phyloP scores from a whole-genome alignment of 1,139 yeast species.

The Nadsonia starkeyi-henricii region DNA sequence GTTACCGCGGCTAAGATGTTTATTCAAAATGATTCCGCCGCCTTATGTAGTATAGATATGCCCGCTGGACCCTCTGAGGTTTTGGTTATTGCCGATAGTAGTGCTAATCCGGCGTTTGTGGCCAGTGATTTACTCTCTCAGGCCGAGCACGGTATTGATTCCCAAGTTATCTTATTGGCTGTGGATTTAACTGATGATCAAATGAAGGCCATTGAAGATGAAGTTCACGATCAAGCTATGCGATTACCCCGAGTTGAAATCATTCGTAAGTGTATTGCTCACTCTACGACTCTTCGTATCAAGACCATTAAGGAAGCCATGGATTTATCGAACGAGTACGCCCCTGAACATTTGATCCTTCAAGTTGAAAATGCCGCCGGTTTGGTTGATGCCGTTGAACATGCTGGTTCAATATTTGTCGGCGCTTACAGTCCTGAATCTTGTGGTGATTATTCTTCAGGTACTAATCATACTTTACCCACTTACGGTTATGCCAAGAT shows the following conservation, averaged over 20 bases:
- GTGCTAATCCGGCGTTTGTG: constrained; percentile 87
- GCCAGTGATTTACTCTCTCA: constrained; percentile 92
- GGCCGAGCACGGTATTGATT: constrained; percentile 97
- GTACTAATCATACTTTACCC: constrained; percentile 95
- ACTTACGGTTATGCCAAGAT: constrained; percentile 97
- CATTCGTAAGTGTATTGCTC: constrained; percentile 81
- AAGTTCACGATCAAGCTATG: constrained; percentile 71
- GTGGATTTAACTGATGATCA: constrained; percentile 50
- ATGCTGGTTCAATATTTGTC: constrained; percentile 94
- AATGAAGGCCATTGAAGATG: constrained; percentile 57
- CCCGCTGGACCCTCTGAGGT: constrained; percentile 99
- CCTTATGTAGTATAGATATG: constrained; percentile 93
- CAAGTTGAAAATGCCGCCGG: constrained; percentile 68
- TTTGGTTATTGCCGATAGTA: constrained; percentile 73
- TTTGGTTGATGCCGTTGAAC: constrained; percentile 60
- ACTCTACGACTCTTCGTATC: constrained; percentile 69
- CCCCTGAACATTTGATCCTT: constrained; percentile 93
- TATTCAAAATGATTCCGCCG: constrained; percentile 89
- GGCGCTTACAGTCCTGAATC: constrained; percentile 95
- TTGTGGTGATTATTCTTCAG: constrained; percentile 95
- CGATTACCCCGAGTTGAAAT: constrained; percentile 88
- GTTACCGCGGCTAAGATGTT: constrained; percentile 98
- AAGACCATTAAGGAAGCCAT: constrained; percentile 63
- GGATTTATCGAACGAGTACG: constrained; percentile 72
- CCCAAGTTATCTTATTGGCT: constrained; percentile 88